Conservation (phyloP, 1,284 basidiomycete species). For the Fistulina hepatica region DNA sequence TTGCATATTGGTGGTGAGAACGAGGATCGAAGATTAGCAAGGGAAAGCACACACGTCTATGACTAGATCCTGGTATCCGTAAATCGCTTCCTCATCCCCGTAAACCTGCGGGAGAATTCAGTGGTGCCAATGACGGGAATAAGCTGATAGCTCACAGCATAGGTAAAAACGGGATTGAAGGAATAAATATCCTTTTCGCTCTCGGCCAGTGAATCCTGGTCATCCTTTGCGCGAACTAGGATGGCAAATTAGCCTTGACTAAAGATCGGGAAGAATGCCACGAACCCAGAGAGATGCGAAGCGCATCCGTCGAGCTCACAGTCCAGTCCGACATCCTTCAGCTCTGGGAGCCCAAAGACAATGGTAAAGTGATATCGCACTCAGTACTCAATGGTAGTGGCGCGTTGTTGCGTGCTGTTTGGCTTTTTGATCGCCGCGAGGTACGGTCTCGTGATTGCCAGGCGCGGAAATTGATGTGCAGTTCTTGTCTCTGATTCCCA, state of each 20-base stretch:
- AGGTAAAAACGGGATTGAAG: slow-evolving; percentile 81
- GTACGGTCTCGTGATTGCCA: too few species aligned
- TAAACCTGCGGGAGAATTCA: slow-evolving; percentile 50
- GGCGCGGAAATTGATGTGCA: too few species aligned
- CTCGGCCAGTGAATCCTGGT: slow-evolving; percentile 49
- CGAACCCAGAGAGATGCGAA: slow-evolving; percentile 63
- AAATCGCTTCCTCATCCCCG: slow-evolving; percentile 94
- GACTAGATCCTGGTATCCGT: slow-evolving; percentile 78
- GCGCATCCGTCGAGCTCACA: slow-evolving; percentile 68
- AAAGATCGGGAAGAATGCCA: slow-evolving; percentile 4
- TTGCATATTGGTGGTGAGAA: slow-evolving; percentile 1
- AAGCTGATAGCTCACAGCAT: slow-evolving; percentile 48
- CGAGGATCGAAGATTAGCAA: slow-evolving; percentile 3
- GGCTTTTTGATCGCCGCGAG: too few species aligned
- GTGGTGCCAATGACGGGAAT: not conserved
- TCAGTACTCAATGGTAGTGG: too few species aligned
- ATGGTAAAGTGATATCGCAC: too few species aligned
- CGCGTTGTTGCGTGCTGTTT: too few species aligned
- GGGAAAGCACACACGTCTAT: slow-evolving; percentile 56
- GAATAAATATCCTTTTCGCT: slow-evolving; percentile 47
- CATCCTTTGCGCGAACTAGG: slow-evolving; percentile 51
- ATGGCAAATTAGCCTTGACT: not conserved
- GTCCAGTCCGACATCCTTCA: slow-evolving; percentile 58
- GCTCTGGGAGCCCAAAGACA: slow-evolving; percentile 1
- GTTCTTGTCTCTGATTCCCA: too few species aligned